phyloP scores from a whole-genome alignment of 371 early-diverging fungal species.

The Capillidium rhysosporum region DNA sequence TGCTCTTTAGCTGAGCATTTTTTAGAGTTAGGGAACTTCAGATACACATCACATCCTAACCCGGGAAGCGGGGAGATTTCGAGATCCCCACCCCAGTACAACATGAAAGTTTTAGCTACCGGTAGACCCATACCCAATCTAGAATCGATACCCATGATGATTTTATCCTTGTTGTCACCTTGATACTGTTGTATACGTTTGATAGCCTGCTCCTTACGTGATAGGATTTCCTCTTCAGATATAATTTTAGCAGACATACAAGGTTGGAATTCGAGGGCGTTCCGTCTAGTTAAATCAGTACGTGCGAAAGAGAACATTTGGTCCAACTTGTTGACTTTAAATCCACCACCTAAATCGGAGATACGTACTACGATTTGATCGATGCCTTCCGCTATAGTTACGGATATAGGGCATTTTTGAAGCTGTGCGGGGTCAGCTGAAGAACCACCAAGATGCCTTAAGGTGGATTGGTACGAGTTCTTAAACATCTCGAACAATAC shows the following conservation, averaged over 20 bases:
- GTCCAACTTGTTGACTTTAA: conserved; percentile 17
- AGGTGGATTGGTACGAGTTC: conserved; percentile 56
- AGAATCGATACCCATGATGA: conserved; percentile 6
- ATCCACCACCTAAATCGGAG: conserved; percentile 83
- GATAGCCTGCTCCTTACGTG: not conserved
- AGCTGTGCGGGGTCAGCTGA: conserved; percentile 6
- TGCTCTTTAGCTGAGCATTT: conserved; percentile 9
- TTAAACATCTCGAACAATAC: conserved; percentile 82
- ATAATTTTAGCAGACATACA: conserved; percentile 22
- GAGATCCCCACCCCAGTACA: conserved; percentile 67
- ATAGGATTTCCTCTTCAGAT: not conserved
- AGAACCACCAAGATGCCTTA: conserved; percentile 6
- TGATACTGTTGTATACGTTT: not conserved
- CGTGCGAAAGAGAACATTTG: conserved; percentile 1
- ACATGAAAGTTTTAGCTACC: conserved; percentile 65
- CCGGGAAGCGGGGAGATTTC: conserved; percentile 55
- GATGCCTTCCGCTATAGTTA: conserved; percentile 58
- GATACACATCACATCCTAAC: conserved; percentile 75
- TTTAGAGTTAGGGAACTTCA: conserved; percentile 44
- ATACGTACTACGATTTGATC: conserved; percentile 71
- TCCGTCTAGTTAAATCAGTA: not conserved
- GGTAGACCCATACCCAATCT: conserved; percentile 71
- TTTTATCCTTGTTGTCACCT: too few relatives aligned
- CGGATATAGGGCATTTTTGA: conserved; percentile 30
- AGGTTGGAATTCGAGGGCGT: not conserved